A percentile compares a stretch with the other conserved stretches of the same genome.
Evolutionary conservation across 768 basidiomycete species (phyloP).

Genomic region (Tulasnella sp.): DNA sequence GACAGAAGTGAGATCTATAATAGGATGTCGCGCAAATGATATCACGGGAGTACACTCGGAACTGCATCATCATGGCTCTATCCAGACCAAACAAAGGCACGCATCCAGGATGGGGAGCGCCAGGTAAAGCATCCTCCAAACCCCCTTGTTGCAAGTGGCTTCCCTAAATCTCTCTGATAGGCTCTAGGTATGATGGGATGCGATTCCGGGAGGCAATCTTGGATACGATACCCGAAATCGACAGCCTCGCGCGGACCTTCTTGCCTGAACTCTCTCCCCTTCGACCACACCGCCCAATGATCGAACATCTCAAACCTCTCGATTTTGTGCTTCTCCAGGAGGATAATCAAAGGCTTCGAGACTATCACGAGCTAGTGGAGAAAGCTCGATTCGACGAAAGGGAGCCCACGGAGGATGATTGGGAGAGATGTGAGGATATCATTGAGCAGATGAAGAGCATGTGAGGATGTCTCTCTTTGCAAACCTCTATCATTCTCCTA

Average conservation of each 20-base stretch:
- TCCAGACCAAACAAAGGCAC: background rate
- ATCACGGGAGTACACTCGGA: constrained; percentile 15
- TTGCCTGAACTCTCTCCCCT: constrained; percentile 13
- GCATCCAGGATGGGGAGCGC: constrained; percentile 18
- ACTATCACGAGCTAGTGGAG: constrained; percentile 11
- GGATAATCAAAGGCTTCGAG: background rate
- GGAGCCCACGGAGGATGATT: constrained; percentile 14
- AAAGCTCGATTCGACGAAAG: constrained; percentile 16
- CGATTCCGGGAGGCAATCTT: constrained; percentile 15
- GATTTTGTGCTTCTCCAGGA: constrained; percentile 7
- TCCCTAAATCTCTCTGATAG: background rate
- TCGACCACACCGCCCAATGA: constrained; percentile 10
- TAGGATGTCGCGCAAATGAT: constrained; percentile 15
- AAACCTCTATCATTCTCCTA: background rate
- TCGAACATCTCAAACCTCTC: constrained; percentile 11
- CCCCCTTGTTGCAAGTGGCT: background rate
- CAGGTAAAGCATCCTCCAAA: constrained; percentile 5
- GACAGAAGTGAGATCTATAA: too few relatives aligned
- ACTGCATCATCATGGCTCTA: constrained; percentile 6
- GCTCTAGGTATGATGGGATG: constrained; percentile 3
- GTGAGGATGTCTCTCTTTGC: background rate
- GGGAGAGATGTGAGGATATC: constrained; percentile 11
- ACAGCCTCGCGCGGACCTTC: constrained; percentile 11
- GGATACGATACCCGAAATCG: constrained; percentile 11
- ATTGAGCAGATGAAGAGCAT: constrained; percentile 11